phyloP scores from a whole-genome alignment of 306 rosid species.

The Purshia tridentata region DNA sequence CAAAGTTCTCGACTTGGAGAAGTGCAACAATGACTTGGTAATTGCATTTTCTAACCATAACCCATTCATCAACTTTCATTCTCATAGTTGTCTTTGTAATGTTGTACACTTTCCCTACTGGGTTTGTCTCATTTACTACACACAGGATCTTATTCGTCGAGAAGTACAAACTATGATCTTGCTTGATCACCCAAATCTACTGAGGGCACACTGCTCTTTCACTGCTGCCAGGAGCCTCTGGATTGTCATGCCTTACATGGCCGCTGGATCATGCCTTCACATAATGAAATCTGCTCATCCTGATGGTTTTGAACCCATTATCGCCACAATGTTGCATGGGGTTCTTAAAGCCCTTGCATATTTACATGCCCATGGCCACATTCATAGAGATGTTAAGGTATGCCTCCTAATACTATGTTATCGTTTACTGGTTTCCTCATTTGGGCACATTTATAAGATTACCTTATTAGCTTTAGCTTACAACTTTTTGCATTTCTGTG shows the following conservation, averaged over 20 bases:
- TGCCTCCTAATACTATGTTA: not conserved
- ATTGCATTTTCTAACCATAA: not conserved
- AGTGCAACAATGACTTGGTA: conserved; percentile 82
- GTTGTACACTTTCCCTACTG: not conserved
- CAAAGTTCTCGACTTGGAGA: conserved; percentile 90
- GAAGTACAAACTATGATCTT: conserved; percentile 91
- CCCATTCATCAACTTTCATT: not conserved
- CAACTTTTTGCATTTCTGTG: not conserved
- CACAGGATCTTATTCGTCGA: conserved; percentile 76
- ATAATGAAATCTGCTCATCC: conserved; percentile 80
- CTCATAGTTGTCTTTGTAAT: not conserved
- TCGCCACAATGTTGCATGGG: conserved; percentile 69
- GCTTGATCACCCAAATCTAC: conserved; percentile 77
- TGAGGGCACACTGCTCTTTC: conserved; percentile 88
- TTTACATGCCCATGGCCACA: conserved; percentile 86
- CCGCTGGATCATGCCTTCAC: conserved; percentile 91
- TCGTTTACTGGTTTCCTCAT: not conserved
- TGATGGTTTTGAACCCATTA: conserved; percentile 83
- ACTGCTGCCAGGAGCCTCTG: conserved; percentile 74
- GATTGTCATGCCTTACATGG: conserved; percentile 98
- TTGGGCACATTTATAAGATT: not conserved
- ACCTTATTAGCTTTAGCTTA: not conserved
- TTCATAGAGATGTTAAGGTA: conserved; percentile 95
- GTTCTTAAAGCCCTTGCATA: conserved; percentile 83
- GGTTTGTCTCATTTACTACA: not conserved